Base-by-base conservation (phyloP, 352 stramenopile species). In the Globisporangium paroecandrum region DNA sequence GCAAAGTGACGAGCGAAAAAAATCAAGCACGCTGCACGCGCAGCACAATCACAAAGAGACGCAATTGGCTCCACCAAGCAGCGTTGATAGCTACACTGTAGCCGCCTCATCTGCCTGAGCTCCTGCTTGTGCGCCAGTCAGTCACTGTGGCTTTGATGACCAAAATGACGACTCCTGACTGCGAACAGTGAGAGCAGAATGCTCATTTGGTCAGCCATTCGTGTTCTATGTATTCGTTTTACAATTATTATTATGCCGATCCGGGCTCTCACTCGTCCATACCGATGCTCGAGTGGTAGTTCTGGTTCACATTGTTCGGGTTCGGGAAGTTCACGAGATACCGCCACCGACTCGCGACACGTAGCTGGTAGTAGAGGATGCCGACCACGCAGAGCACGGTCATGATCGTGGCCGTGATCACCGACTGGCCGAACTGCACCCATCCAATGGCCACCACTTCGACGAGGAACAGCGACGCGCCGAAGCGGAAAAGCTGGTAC, bases 301-400 rank as follows among this genome's bases (percentile, higher is more conserved):
- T 46, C n/a, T 59, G 34, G 24, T 53, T 49, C 27, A 58, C 38
- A 36, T 54, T 70, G 53, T 46, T 67, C 29, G 65, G 73, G 57
- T 87, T 77, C 1, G 77, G 78, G 43, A 83, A 81, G 46, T 90
- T 83, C 62, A 92, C 82, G 25, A 93, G 73, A 53, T 91, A 90
- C 49, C 82, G 76, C 85, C 85, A 95, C 32, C 79, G 71, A 68
- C 84, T 91, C 49, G 82, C 78, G 56, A 93, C 75, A 15, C 82
- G 76, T 24, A 91, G 68, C 38, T 90, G 81, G 61, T 85, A 93
- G 66, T 88, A 90, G 22, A 91, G 56, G 36, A 90, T 74, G 60
- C 78, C 75, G 32, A 73, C 22, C 2, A 68, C 61, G 54, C 79
- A 88, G 8, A 91, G 55, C n/a, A 65, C 67, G 1, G 78, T 90